Evolutionary conservation across 2,329 filamentous ascomycete species (phyloP).

Genomic region (Aspergillus pseudoterreus): DNA sequence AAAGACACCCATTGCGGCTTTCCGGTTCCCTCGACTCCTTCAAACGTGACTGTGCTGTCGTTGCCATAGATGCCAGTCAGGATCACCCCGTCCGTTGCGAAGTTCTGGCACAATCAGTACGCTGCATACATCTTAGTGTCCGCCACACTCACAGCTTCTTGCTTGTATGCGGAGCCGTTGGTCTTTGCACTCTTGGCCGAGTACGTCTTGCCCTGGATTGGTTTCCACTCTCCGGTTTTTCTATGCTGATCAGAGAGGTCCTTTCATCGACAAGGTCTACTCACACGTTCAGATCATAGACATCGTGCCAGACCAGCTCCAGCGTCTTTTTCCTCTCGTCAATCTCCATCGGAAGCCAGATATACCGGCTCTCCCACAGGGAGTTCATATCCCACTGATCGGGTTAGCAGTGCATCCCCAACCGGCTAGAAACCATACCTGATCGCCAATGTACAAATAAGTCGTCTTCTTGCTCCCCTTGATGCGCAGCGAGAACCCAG

Average conservation of each 20-base stretch:
- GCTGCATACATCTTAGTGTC: not conserved
- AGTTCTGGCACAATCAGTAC: conserved; percentile 30
- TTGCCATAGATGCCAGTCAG: conserved; percentile 54
- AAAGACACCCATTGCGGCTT: conserved; percentile 57
- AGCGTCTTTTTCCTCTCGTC: conserved; percentile 52
- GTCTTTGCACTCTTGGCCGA: conserved; percentile 44
- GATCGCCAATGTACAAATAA: conserved; percentile 50
- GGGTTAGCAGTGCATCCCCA: not conserved
- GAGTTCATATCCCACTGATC: conserved; percentile 53
- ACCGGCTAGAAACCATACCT: not conserved
- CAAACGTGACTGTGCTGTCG: conserved; percentile 52
- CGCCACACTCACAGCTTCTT: conserved; percentile 43
- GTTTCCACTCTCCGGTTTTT: conserved; percentile 47
- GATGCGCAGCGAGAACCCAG: conserved; percentile 49
- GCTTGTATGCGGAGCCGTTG: conserved; percentile 49
- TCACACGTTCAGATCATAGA: conserved; percentile 53
- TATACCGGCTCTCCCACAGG: conserved; percentile 56
- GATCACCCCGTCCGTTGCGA: conserved; percentile 47
- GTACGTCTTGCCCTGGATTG: conserved; percentile 49
- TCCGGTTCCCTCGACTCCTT: conserved; percentile 47
- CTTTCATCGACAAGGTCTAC: not conserved
- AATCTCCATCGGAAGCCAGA: conserved; percentile 54
- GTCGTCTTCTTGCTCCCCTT: conserved; percentile 49
- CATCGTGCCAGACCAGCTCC: conserved; percentile 51
- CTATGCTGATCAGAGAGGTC: not conserved